Evolutionary conservation across 2,329 filamentous ascomycete genomes (phyloP).

Genomic region (Coniochaeta sp.): DNA sequence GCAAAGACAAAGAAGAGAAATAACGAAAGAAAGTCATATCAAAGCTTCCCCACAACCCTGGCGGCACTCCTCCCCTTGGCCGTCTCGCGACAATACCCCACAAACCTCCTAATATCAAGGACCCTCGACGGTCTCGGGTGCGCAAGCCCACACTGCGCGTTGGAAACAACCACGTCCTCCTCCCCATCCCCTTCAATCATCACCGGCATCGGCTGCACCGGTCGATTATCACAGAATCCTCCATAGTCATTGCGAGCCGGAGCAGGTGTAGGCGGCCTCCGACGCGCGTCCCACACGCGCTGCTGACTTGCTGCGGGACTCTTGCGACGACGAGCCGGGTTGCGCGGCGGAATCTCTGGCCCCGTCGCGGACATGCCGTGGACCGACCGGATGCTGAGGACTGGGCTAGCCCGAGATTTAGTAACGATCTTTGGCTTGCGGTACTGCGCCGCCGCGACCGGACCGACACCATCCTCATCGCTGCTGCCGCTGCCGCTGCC

Average conservation of each 20-base stretch:
- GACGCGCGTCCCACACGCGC: neutral
- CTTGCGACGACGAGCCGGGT: neutral
- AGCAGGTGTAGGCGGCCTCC: neutral
- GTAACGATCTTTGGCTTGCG: neutral
- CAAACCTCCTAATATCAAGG: conserved; percentile 14
- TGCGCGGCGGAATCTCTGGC: neutral
- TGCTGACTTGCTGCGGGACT: neutral
- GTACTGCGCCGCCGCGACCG: neutral
- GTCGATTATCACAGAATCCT: neutral
- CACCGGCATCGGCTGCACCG: neutral
- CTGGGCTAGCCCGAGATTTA: neutral
- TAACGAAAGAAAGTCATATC: conserved; percentile 6
- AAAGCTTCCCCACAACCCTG: conserved; percentile 1
- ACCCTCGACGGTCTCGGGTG: conserved; percentile 20
- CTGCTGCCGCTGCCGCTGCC: neutral
- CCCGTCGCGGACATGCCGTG: neutral
- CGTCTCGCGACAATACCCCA: conserved; percentile 7
- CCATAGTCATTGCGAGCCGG: neutral
- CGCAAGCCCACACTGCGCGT: conserved; percentile 14
- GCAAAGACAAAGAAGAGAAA: neutral
- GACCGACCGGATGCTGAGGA: neutral
- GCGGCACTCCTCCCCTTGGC: neutral
- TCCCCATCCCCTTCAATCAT: neutral
- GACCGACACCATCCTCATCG: neutral
- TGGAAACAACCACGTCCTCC: conserved; percentile 11